Evolutionary conservation across 305 asterid species (phyloP).

Genomic region (Solanum chacoense): DNA sequence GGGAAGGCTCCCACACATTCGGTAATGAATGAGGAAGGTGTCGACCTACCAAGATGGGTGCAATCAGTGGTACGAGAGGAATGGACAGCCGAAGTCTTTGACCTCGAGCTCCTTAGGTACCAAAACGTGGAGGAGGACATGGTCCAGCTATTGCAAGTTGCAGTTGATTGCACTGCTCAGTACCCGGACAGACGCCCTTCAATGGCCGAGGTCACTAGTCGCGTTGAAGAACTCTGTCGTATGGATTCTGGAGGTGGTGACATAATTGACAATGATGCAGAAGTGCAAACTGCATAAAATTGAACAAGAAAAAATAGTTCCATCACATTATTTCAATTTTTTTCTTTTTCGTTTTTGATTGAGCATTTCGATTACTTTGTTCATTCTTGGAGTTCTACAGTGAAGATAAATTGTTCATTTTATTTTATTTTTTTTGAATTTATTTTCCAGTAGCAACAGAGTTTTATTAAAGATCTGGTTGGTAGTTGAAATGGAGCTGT

Average conservation of each 20-base stretch:
- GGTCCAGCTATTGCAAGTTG: conserved; percentile 88
- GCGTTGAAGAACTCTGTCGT: conserved; percentile 52
- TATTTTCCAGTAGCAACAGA: conserved; percentile 4
- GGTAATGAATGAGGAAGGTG: conserved; percentile 43
- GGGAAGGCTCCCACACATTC: conserved; percentile 60
- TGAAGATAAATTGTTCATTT: conserved; percentile 27
- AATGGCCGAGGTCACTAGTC: conserved; percentile 48
- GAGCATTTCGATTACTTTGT: conserved; percentile 16
- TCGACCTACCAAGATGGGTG: conserved; percentile 72
- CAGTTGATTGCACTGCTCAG: conserved; percentile 78
- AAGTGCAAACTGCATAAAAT: background rate
- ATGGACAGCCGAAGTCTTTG: conserved; percentile 54
- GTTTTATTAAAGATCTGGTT: conserved; percentile 5
- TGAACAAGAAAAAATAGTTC: conserved; percentile 5
- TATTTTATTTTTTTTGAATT: background rate
- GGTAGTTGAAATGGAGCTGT: background rate
- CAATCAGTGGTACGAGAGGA: conserved; percentile 54
- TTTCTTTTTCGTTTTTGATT: background rate
- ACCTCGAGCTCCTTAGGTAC: conserved; percentile 48
- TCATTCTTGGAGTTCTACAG: conserved; percentile 40
- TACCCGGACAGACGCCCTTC: conserved; percentile 85
- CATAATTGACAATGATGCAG: conserved; percentile 13
- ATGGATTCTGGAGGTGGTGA: conserved; percentile 22
- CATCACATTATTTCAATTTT: background rate
- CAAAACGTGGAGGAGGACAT: conserved; percentile 77